Evolutionary conservation across 2,329 filamentous ascomycete species (phyloP), one percentile per base, ranked within the genome.

Genomic region (Talaromyces verruculosus): DNA sequence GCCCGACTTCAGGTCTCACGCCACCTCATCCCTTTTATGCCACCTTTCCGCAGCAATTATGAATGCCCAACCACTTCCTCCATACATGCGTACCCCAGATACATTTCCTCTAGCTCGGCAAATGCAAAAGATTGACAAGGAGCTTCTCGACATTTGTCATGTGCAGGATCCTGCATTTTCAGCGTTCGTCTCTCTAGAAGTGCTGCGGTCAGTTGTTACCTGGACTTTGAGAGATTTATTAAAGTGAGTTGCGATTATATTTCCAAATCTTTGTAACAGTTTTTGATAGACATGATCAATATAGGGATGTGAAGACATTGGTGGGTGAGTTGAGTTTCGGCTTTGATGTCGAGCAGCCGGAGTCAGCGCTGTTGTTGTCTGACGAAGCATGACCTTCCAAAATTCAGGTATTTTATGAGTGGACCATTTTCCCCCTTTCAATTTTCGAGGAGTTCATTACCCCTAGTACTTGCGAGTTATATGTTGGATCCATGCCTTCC

Each of bases 171-270:
- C 88, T 0, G 89, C 89, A 0, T 92, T 91, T 76, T 86, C 88
- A 2, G 88, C 89, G 59, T 92, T 92, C 76, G 89, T 90, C 0
- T 89, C 92, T 8, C 81, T 92, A 69, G 89, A 92, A 73, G 87
- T 93, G 37, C 89, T 88, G 68, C 89, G 87, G 63, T 82, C 85
- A 63, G 87, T 91, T 66, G 84, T 92, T 39, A 85, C 85, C 65
- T 88, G 89, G 71, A 90, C 92, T 76, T 76, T 92, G 43, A 84
- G 86, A 30, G 25, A 30, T 51, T 30, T 51, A 51, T 51, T 17
- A 15, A 28, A 28, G 47, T 47, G 13, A 51, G 13, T 28, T 30
- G 13, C 22, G 25, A 28, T 28, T 8, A 3, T 8, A 28, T 4
- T 51, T 51, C 25, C 6, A 30, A 8, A 10, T 17, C 11, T 17